Conservation (phyloP, 164 flowering plant genomes). For the Vitis riparia region DNA sequence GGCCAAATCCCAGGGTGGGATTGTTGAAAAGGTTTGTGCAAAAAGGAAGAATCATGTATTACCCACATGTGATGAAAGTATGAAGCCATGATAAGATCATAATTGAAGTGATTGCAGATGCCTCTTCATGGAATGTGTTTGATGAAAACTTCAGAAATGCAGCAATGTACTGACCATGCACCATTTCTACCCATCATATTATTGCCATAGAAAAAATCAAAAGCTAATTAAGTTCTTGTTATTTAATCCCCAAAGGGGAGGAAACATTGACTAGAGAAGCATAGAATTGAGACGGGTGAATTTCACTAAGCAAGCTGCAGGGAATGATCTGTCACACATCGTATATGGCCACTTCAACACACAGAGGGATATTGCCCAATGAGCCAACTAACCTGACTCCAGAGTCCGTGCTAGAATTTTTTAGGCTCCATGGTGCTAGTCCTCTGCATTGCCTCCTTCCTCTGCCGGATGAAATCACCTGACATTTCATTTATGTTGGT, state of each 20-base stretch:
- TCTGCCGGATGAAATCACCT: slow-evolving; percentile 31
- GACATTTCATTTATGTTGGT: slow-evolving; percentile 42
- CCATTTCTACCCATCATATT: no score
- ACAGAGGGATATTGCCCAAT: no score
- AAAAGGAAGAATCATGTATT: no score
- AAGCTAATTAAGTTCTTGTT: no score
- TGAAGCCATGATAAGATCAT: background rate
- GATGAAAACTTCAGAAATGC: no score
- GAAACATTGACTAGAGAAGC: background rate
- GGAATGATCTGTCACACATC: background rate
- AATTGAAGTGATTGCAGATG: background rate
- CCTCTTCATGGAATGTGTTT: no score
- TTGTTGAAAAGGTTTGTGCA: background rate
- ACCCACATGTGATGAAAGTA: no score
- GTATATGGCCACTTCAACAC: no score
- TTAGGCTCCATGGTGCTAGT: background rate
- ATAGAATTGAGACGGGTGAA: background rate
- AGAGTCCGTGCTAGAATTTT: background rate
- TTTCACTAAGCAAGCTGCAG: background rate
- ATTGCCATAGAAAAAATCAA: no score
- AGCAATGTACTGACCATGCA: no score
- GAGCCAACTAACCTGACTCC: no score
- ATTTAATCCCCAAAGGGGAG: no score
- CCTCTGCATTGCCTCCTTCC: slow-evolving; percentile 32
- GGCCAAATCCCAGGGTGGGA: background rate